Evolutionary conservation across 768 basidiomycete species (phyloP).

Genomic region (Tricholomella constricta): DNA sequence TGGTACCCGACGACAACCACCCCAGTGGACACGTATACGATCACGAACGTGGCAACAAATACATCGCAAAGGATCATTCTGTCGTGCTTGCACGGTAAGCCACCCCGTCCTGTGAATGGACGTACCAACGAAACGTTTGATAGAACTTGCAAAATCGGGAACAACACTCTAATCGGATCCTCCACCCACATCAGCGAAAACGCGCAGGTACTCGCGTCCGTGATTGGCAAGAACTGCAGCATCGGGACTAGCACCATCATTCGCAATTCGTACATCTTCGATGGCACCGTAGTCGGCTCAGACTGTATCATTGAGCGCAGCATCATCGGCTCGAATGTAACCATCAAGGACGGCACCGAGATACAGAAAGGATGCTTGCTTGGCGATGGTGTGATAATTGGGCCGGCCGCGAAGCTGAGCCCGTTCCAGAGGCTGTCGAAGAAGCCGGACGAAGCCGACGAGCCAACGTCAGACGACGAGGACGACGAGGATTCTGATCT

Average conservation of each 20-base stretch:
- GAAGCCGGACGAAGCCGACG: constrained; percentile 39
- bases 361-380: constrained; percentile 81
- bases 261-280: constrained; percentile 80
- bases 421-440: constrained; percentile 78
- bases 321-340: constrained; percentile 80
- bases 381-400: constrained; percentile 79
- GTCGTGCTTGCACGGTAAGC: constrained; percentile 82
- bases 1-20: constrained; percentile 93
- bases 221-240: constrained; percentile 73
- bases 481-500: constrained; percentile 60
- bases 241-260: constrained; percentile 75
- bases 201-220: constrained; percentile 67
- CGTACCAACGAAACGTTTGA: background rate
- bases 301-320: constrained; percentile 73
- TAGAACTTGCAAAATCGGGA: constrained; percentile 82
- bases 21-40: constrained; percentile 84
- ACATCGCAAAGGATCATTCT: constrained; percentile 77
- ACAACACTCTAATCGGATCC: constrained; percentile 85
- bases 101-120: background rate
- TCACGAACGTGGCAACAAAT: constrained; percentile 85
- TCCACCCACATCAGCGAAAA: constrained; percentile 67
- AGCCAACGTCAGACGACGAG: constrained; percentile 32
- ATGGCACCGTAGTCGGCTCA: constrained; percentile 70
- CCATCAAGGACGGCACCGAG: constrained; percentile 62
- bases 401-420: constrained; percentile 64